These are phyloP conservation scores for Penicillium macrosclerotiorum DNA, from an alignment of 495 filamentous ascomycete genomes.

Conservation along the genomic window DNA sequence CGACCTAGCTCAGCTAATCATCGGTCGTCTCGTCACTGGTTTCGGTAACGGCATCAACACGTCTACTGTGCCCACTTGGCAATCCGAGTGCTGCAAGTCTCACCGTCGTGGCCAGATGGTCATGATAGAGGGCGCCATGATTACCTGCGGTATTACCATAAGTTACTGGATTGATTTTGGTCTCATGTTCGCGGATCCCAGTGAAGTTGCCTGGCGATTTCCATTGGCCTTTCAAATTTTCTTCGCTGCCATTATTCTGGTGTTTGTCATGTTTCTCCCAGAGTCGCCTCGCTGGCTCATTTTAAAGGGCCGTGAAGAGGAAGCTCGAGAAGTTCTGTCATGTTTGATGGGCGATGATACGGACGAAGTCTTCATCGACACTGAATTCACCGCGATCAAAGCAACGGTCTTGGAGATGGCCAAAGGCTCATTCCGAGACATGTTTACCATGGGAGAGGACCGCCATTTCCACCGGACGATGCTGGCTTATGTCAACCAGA, in stretches of 20 bases:
- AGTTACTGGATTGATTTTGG: conserved; percentile 77
- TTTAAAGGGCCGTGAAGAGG: conserved; percentile 63
- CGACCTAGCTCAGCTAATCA: conserved; percentile 60
- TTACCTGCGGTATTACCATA: conserved; percentile 69
- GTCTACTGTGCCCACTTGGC: conserved; percentile 72
- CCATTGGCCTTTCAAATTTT: conserved; percentile 71
- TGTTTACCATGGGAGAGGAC: conserved; percentile 70
- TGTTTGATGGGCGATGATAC: conserved; percentile 54
- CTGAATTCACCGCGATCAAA: conserved; percentile 71
- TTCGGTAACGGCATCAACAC: conserved; percentile 66
- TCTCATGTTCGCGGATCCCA: conserved; percentile 62
- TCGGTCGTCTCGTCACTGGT: conserved; percentile 59
- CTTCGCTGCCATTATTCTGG: conserved; percentile 61
- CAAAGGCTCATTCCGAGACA: conserved; percentile 61
- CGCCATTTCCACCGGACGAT: conserved; percentile 72
- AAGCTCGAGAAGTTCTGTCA: conserved; percentile 61
- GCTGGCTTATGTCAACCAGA: conserved; percentile 72
- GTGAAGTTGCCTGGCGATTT: conserved; percentile 68
- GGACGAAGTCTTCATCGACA: conserved; percentile 55
- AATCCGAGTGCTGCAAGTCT: conserved; percentile 70
- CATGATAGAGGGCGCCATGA: conserved; percentile 74
- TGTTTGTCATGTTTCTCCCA: conserved; percentile 61
- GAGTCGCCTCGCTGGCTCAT: conserved; percentile 77
- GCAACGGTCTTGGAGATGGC: conserved; percentile 72
- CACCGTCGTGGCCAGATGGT: conserved; percentile 73